A percentile compares a stretch with the other conserved stretches of the same genome.
These are phyloP conservation scores for Poronia punctata DNA, from an alignment of 495 filamentous ascomycete species.

Conservation along the genomic window DNA sequence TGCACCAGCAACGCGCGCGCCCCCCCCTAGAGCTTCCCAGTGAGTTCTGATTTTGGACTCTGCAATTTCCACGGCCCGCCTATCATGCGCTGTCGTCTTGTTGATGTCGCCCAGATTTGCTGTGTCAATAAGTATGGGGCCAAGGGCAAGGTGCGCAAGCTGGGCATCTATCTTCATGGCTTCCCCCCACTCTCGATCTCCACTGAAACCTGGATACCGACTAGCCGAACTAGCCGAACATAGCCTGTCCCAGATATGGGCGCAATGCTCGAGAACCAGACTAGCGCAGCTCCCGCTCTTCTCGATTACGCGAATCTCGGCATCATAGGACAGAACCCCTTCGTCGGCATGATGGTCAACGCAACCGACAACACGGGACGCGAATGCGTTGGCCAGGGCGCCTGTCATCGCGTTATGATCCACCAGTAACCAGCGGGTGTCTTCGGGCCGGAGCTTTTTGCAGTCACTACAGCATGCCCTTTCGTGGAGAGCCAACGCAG, in stretches of 20 bases:
- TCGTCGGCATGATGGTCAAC: conserved; percentile 95
- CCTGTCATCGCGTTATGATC: conserved; percentile 82
- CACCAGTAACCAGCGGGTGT: conserved; percentile 61
- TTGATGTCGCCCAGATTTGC: conserved; percentile 57
- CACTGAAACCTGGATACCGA: too few relatives aligned
- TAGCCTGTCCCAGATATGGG: conserved; percentile 47
- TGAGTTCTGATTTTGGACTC: conserved; percentile 32
- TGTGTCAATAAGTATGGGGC: conserved; percentile 80
- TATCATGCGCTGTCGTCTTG: conserved; percentile 71
- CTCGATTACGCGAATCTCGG: conserved; percentile 56
- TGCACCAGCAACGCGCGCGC: too few relatives aligned
- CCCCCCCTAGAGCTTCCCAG: conserved; percentile 5
- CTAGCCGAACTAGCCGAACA: too few relatives aligned
- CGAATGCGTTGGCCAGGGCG: conserved; percentile 34
- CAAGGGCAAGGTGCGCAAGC: conserved; percentile 69
- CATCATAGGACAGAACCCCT: conserved; percentile 44
- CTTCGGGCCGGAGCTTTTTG: conserved; percentile 19
- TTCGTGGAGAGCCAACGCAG: too few relatives aligned
- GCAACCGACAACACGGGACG: conserved; percentile 55
- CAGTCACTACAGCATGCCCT: conserved; percentile 1
- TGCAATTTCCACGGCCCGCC: conserved; percentile 55
- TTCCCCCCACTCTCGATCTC: conserved; percentile 6
- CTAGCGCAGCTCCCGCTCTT: conserved; percentile 75
- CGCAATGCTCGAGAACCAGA: conserved; percentile 60
- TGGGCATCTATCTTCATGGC: conserved; percentile 37